Percentiles rank a stretch among this genome's conserved stretches.
phyloP scores from a whole-genome alignment of 202 grass and related monocot genomes.

The Setaria viridis region DNA sequence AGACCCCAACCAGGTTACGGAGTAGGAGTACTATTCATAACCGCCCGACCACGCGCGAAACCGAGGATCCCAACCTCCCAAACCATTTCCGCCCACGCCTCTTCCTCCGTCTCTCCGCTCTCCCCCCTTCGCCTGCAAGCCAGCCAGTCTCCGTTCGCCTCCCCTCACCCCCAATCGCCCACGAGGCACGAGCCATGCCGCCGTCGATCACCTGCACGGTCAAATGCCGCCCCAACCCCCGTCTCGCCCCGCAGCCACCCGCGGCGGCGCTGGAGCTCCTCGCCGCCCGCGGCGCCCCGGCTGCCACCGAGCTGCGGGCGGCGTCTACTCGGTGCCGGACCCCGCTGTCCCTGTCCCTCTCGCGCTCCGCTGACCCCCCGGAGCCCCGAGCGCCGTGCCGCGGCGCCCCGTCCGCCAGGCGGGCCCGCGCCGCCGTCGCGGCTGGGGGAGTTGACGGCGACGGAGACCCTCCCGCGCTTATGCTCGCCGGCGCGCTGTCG shows the following conservation, averaged over 20 bases:
- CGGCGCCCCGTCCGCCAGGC: background rate
- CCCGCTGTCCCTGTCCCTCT: conserved; percentile 12
- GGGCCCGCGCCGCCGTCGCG: conserved; percentile 1
- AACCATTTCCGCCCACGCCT: conserved; percentile 18
- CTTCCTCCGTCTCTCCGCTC: background rate
- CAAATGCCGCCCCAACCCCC: conserved; percentile 45
- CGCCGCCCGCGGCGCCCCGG: background rate
- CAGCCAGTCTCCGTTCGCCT: background rate
- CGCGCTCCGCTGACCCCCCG: background rate
- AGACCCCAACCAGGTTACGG: too few relatives aligned
- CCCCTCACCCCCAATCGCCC: background rate
- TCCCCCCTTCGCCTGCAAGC: background rate
- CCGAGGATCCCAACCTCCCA: background rate
- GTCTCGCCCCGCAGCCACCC: conserved; percentile 24
- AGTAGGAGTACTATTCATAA: conserved; percentile 43
- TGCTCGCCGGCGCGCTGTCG: conserved; percentile 46
- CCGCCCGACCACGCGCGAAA: conserved; percentile 44
- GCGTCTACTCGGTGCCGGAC: conserved; percentile 4
- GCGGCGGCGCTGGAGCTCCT: conserved; percentile 26
- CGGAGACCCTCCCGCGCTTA: background rate
- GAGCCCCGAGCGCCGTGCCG: background rate
- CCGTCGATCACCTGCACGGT: conserved; percentile 37
- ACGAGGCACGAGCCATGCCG: conserved; percentile 30
- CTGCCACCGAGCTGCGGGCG: conserved; percentile 26
- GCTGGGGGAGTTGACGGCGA: background rate